A percentile compares a stretch with the other conserved stretches of the same genome.
Conservation (phyloP, 768 basidiomycete genomes). For the Mycena galopus region DNA sequence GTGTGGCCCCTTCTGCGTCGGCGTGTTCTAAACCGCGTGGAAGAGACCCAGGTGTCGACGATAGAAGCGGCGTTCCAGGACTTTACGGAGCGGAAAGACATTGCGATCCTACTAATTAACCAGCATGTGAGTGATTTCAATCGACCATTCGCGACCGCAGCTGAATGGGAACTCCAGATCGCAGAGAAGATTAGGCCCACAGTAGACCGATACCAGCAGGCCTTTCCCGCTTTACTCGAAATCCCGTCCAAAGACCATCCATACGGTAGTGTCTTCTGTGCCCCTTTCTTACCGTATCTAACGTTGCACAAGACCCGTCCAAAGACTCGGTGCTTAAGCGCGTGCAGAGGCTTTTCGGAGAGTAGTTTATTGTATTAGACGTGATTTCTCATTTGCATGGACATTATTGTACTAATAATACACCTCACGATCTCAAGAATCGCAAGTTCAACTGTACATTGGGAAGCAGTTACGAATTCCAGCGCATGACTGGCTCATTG, state of each 20-base stretch:
- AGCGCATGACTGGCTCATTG: constrained; percentile 78
- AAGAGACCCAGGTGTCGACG: constrained; percentile 91
- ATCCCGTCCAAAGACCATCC: constrained; percentile 99
- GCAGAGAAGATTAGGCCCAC: constrained; percentile 97
- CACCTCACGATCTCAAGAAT: constrained; percentile 38
- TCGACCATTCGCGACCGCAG: constrained; percentile 3
- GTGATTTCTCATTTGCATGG: constrained; percentile 26
- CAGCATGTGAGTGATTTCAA: constrained; percentile 81
- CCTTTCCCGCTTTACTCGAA: constrained; percentile 96
- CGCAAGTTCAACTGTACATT: constrained; percentile 38
- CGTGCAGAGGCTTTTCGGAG: constrained; percentile 96
- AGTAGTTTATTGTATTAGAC: constrained; percentile 59
- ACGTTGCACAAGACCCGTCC: constrained; percentile 77
- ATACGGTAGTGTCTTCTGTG: constrained; percentile 74
- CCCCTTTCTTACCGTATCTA: constrained; percentile 2
- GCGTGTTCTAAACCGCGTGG: background rate
- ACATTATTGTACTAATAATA: constrained; percentile 41
- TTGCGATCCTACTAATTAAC: constrained; percentile 97
- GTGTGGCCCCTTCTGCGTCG: background rate
- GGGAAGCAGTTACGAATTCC: constrained; percentile 56
- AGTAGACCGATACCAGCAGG: constrained; percentile 94
- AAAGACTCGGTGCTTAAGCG: constrained; percentile 97
- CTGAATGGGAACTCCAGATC: constrained; percentile 65
- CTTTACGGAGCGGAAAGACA: constrained; percentile 93
- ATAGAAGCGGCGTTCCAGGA: constrained; percentile 96